Evolutionary conservation across 139 green algal genomes (phyloP).

Genomic region (Chlorella sp.): DNA sequence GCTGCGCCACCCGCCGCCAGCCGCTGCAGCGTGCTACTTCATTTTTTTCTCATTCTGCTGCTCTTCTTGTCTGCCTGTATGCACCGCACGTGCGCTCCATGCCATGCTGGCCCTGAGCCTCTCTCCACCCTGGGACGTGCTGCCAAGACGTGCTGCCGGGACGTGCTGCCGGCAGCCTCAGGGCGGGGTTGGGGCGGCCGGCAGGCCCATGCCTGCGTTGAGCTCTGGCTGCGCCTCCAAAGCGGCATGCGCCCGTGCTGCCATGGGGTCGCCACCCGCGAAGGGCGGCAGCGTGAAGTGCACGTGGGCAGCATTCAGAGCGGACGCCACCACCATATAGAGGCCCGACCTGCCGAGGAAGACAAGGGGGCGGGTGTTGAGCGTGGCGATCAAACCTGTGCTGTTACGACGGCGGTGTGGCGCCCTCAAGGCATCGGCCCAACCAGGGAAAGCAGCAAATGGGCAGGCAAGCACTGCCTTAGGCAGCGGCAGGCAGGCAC

Average conservation of each 20-base stretch:
- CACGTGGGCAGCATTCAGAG: neutral
- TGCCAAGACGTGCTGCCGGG: no score
- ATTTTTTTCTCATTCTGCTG: no score
- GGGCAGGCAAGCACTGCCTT: neutral
- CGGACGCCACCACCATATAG: conserved; percentile 18
- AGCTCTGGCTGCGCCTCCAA: conserved; percentile 12
- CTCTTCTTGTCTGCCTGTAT: no score
- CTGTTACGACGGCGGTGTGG: neutral
- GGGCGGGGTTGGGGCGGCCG: neutral
- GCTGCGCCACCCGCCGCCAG: no score
- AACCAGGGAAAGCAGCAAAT: neutral
- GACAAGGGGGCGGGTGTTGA: neutral
- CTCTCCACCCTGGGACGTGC: no score
- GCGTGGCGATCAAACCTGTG: no score
- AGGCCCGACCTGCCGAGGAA: neutral
- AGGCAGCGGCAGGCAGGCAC: neutral
- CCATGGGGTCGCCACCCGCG: neutral
- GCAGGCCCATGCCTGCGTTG: neutral
- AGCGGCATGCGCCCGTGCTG: neutral
- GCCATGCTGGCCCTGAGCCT: no score
- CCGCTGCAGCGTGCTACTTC: no score
- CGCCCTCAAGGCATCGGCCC: neutral
- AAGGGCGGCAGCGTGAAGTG: conserved; percentile 31
- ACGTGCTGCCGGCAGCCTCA: neutral
- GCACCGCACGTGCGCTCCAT: no score